Evolutionary conservation across 345 rosid species (phyloP), one percentile per base, ranked within the genome.

Genomic region (Bruguiera sexangula): DNA sequence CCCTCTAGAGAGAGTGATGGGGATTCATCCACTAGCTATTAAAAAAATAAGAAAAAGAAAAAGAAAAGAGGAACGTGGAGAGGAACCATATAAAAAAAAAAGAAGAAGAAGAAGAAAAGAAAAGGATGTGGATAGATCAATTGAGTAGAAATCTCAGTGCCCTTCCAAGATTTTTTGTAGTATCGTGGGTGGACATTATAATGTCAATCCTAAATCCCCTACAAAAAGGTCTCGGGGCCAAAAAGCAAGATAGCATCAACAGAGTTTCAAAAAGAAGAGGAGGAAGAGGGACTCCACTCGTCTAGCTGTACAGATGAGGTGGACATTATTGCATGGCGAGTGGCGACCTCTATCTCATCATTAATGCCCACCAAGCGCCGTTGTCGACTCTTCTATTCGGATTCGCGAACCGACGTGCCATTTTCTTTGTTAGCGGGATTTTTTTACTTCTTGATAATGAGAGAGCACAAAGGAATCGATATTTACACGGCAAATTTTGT

Each of bases 171-270:
- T 13, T 19, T 69, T 69, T 62, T 80, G 57, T 34, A n/a, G 37
- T 70, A 67, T 76, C 8, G 72, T 70, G 80, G 60, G 75, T 69
- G 69, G 79, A 75, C 79, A 79, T 71, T 67, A 76, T 78, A 63
- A 70, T 82, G 73, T 76, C 72, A 22, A 52, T 53, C 31, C 52
- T 9, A 53, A 46, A 74, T 46, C 54, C 60, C 68, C 72, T 64
- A 53, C 60, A 53, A 59, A 26, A 53, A 65, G 22, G 68, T 65
- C 73, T 27, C 66, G 69, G 71, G 26, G 69, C 69, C 50, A 46
- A 54, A 60, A 67, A 70, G 62, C 63, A 34, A 48, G 0, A 34
- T 34, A 1, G 8, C 70, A 71, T 63, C 68, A 62, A 31, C 10
- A 1, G 19, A 20, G 20, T 11, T n/a, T 37, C 2, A 16, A 39